These are phyloP conservation scores for Kokia cookei DNA, from an alignment of 441 rosid genomes.

Conservation along the genomic window DNA sequence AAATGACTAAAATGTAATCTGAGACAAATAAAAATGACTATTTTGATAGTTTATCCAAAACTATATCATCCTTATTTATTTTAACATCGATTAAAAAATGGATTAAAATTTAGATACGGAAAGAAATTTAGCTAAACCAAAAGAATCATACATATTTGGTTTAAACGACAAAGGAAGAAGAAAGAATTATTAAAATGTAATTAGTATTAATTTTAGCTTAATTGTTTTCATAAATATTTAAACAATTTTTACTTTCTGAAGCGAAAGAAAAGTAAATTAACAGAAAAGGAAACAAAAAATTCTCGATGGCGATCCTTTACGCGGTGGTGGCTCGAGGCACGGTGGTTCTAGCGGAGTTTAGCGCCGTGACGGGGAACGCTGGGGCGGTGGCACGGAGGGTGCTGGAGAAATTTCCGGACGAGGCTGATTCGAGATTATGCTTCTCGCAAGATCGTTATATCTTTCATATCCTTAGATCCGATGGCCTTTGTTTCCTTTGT, in stretches of 20 bases:
- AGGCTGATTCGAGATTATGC: conserved; percentile 66
- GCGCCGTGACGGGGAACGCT: conserved; percentile 88
- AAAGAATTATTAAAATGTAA: too few relatives aligned
- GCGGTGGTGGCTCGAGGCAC: conserved; percentile 90
- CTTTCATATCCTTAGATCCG: conserved; percentile 91
- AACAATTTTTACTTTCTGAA: background rate
- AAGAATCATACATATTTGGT: too few relatives aligned
- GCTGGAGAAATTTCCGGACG: conserved; percentile 77
- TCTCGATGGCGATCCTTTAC: conserved; percentile 76
- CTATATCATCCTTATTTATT: too few relatives aligned
- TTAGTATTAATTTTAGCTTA: too few relatives aligned
- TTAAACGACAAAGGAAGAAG: too few relatives aligned
- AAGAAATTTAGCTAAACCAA: too few relatives aligned
- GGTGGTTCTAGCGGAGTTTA: conserved; percentile 90
- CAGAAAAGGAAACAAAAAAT: background rate
- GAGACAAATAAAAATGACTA: too few relatives aligned
- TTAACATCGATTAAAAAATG: too few relatives aligned
- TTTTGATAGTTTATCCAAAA: too few relatives aligned
- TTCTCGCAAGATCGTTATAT: conserved; percentile 91
- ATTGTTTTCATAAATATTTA: background rate
- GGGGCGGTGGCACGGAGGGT: conserved; percentile 85
- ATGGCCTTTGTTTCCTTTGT: conserved; percentile 83
- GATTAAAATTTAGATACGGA: too few relatives aligned
- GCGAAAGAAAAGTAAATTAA: background rate
- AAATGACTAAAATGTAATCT: too few relatives aligned